Conservation (phyloP, 768 basidiomycete species). For the Amanita jacksonii region DNA sequence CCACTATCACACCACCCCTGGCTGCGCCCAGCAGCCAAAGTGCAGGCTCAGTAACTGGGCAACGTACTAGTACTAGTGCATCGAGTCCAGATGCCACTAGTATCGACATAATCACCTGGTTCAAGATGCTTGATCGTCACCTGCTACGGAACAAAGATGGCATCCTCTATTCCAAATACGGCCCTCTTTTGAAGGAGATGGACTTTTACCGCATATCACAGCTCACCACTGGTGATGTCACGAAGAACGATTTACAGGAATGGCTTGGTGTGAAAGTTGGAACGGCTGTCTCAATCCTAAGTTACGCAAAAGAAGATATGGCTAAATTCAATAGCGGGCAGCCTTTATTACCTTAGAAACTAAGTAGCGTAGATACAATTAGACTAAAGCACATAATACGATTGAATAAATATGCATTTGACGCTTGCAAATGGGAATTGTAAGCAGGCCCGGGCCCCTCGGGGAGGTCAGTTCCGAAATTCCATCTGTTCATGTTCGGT, state of each 20-base stretch:
- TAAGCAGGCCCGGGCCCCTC: not conserved
- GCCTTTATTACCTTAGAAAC: too few relatives aligned
- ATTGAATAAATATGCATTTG: constrained; percentile 3
- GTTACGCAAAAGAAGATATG: not conserved
- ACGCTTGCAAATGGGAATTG: not conserved
- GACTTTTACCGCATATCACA: constrained; percentile 1
- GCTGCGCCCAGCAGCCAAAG: constrained; percentile 2
- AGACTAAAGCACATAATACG: constrained; percentile 2
- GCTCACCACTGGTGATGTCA: constrained; percentile 3
- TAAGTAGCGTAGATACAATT: not conserved
- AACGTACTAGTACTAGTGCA: not conserved
- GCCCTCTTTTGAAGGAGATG: constrained; percentile 3
- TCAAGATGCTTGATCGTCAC: constrained; percentile 1
- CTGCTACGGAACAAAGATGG: constrained; percentile 1
- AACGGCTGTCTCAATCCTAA: not conserved
- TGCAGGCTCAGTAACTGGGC: not conserved
- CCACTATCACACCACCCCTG: not conserved
- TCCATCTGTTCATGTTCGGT: not conserved
- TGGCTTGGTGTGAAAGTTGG: constrained; percentile 6
- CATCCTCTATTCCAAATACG: constrained; percentile 1
- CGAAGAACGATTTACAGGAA: constrained; percentile 3
- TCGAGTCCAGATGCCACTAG: not conserved
- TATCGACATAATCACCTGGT: constrained; percentile 1
- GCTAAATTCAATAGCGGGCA: too few relatives aligned
- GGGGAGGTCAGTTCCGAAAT: not conserved